Evolutionary conservation across 805 yeast genomes (phyloP), one percentile per base, ranked within the genome.

Genomic region (Ogataea corticis): DNA sequence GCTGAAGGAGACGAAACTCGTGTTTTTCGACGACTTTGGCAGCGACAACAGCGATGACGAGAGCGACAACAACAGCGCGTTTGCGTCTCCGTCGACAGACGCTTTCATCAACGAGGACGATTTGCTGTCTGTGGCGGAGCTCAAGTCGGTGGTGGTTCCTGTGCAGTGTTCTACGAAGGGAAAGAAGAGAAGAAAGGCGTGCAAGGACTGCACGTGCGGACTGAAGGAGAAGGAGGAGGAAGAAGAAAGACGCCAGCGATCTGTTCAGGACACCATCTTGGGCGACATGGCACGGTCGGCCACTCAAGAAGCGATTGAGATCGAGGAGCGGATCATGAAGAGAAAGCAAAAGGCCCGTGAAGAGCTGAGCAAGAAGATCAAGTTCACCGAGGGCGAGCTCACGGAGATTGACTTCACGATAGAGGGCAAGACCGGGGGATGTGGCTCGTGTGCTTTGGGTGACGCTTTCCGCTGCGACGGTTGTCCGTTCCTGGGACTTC

Each of bases 381-480:
- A 46, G 33, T 80, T 87, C 48, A 67, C 73, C 19, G 72, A 75
- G 12, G 81, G 82, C 44, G 97, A 92, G 41, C 72, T 90, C 58
- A 78, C 95, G 3, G 99, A 92, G 63, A 81, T 92, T 45, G 98
- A 92, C 63, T 92, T 92, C 70, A 92, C 99, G 0, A 82, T 91
- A n/a, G 89, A 91, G 53, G 98, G 98, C 33, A 92, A 92, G 61
- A 85, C 96, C 11, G 97, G 97, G 28, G 97, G 97, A 3, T 94
- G 99, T 71, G 96, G 96, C 19, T 87, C 96, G 10, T 94, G 99
- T 70, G 83, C 98, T 0, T 75, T 94, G 40, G 99, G 99, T 35
- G 99, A 94, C 66, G 99, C 99, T 0, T 94, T 94, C 71, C 76
- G 99, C 61, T 94, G 99, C 66, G 96, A 91, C 56, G 97, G 98